These are phyloP conservation scores for Neopestalotiopsis clavispora DNA, from an alignment of 2,329 filamentous ascomycete species.

Conservation along the genomic window DNA sequence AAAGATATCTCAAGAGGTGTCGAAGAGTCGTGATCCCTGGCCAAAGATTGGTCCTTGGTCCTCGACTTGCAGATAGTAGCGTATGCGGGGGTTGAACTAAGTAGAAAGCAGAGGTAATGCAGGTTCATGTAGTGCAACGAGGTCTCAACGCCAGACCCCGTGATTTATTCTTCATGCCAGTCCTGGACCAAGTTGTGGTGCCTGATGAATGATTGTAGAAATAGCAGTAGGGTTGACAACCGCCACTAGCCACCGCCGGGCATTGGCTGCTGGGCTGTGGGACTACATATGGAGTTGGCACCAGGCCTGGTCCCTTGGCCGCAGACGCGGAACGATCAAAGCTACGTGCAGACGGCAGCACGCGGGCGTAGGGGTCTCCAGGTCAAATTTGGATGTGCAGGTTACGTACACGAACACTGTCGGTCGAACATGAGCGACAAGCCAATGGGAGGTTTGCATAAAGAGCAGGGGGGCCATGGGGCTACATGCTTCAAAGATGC, in stretches of 20 bases:
- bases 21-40: neutral
- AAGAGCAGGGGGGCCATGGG: conserved; percentile 10
- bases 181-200: conserved; percentile 29
- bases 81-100: conserved; percentile 11
- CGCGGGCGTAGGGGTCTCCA: conserved; percentile 22
- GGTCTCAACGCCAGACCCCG: conserved; percentile 29
- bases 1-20: neutral
- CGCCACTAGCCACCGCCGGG: conserved; percentile 30
- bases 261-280: conserved; percentile 16
- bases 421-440: conserved; percentile 1
- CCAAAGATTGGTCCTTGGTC: neutral
- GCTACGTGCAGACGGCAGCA: conserved; percentile 31
- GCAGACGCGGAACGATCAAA: conserved; percentile 37
- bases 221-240: conserved; percentile 31
- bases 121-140: conserved; percentile 6
- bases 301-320: conserved; percentile 25
- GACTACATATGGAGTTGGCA: neutral
- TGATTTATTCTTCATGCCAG: conserved; percentile 37
- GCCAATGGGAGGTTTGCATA: conserved; percentile 12
- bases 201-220: conserved; percentile 25
- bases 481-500: neutral
- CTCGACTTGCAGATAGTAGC: neutral
- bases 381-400: conserved; percentile 11
- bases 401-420: conserved; percentile 15
- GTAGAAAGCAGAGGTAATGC: neutral